These are phyloP conservation scores for Trichophyton benhamiae DNA, from an alignment of 2,329 filamentous ascomycete genomes.

Conservation along the genomic window DNA sequence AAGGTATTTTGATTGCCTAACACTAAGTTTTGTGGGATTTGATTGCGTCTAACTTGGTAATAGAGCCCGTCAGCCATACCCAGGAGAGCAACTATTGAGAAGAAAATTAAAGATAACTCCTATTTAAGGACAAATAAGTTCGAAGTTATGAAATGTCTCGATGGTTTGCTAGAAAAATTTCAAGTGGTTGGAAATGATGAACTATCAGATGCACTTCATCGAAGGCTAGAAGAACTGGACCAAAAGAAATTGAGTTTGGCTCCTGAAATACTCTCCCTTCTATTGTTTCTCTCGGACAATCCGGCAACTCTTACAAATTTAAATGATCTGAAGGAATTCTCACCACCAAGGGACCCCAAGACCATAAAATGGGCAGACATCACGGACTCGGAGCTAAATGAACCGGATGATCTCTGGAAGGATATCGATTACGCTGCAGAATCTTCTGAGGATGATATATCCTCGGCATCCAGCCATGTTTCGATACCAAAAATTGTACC, in stretches of 20 bases:
- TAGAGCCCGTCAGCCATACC: conserved; percentile 22
- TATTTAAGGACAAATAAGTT: conserved; percentile 64
- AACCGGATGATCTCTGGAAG: conserved; percentile 32
- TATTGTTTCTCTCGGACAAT: conserved; percentile 70
- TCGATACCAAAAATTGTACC: conserved; percentile 21
- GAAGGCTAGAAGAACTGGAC: conserved; percentile 49
- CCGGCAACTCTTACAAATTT: conserved; percentile 60
- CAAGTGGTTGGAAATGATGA: conserved; percentile 65
- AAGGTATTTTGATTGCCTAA: conserved; percentile 32
- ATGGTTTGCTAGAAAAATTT: conserved; percentile 76
- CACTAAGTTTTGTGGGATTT: neutral
- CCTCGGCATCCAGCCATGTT: conserved; percentile 23
- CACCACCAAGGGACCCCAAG: conserved; percentile 35
- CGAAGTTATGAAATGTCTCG: conserved; percentile 51
- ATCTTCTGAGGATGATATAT: conserved; percentile 30
- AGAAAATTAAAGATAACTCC: conserved; percentile 29
- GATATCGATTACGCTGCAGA: conserved; percentile 28
- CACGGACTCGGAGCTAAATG: conserved; percentile 59
- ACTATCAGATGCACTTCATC: conserved; percentile 56
- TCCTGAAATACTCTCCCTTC: conserved; percentile 65
- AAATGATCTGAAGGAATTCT: conserved; percentile 48
- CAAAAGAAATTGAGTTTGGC: conserved; percentile 49
- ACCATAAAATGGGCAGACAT: conserved; percentile 68
- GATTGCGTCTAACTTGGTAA: conserved; percentile 2
- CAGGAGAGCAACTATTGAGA: conserved; percentile 24